These are phyloP conservation scores for Xerocomus cyaneibrunnescens DNA, from an alignment of 1,284 basidiomycete genomes.

Conservation along the genomic window DNA sequence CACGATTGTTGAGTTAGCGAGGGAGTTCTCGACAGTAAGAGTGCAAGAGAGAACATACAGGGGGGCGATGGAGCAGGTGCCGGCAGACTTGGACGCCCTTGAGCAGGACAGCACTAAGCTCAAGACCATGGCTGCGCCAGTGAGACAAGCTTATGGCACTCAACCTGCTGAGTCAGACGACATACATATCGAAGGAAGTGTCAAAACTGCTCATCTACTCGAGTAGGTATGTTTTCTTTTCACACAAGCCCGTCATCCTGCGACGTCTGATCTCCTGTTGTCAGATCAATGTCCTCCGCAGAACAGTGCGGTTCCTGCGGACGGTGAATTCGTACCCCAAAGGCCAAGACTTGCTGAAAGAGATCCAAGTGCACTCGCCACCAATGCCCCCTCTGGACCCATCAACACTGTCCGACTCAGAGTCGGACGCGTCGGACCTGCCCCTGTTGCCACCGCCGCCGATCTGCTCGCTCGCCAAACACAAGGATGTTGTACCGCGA, in stretches of 20 bases:
- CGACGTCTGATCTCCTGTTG: constrained; percentile 17
- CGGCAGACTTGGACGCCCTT: constrained; percentile 82
- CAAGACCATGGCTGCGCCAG: constrained; percentile 63
- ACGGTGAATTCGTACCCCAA: constrained; percentile 92
- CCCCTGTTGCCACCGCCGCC: constrained; percentile 48
- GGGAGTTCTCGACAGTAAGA: constrained; percentile 74
- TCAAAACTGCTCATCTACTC: constrained; percentile 82
- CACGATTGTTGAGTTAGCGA: constrained; percentile 77
- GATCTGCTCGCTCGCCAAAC: constrained; percentile 70
- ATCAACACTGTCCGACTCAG: constrained; percentile 61
- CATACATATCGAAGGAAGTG: constrained; percentile 66
- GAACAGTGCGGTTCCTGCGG: constrained; percentile 86
- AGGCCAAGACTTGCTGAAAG: constrained; percentile 81
- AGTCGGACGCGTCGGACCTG: constrained; percentile 55
- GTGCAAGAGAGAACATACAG: constrained; percentile 89
- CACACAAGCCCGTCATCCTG: neutral
- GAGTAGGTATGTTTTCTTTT: constrained; percentile 66
- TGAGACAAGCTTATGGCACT: constrained; percentile 57
- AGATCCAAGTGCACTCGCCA: constrained; percentile 59
- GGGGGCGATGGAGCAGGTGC: constrained; percentile 91
- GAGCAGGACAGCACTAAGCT: constrained; percentile 88
- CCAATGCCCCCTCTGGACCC: constrained; percentile 63
- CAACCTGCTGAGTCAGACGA: constrained; percentile 60
- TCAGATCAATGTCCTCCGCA: constrained; percentile 91
- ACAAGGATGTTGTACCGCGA: constrained; percentile 82